These are phyloP conservation scores for Arbutus unedo DNA, from an alignment of 148 eudicot species.

Conservation along the genomic window DNA sequence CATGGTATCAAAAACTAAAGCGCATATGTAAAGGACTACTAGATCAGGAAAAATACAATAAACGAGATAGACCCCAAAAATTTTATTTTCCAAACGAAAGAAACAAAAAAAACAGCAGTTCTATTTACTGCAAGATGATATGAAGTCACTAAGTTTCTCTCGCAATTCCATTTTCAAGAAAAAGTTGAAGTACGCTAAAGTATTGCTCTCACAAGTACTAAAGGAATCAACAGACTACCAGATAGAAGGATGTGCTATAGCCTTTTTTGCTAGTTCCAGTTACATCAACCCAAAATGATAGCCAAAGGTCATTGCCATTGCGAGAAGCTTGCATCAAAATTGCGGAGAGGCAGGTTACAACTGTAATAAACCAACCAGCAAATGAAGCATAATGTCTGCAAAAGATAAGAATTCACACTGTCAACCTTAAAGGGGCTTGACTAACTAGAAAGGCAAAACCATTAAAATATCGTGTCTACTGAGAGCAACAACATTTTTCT, in stretches of 20 bases:
- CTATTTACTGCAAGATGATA: neutral
- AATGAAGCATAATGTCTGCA: constrained; percentile 89
- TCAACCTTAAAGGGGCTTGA: neutral
- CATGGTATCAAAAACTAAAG: neutral
- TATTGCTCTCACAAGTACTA: neutral
- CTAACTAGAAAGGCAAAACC: neutral
- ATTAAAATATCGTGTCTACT: neutral
- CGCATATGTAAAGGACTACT: neutral
- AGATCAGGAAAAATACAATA: neutral
- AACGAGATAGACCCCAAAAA: neutral
- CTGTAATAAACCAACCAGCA: constrained; percentile 73
- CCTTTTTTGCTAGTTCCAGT: constrained; percentile 42
- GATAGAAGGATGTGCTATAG: constrained; percentile 56
- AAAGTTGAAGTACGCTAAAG: neutral
- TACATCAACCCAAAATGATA: constrained; percentile 93
- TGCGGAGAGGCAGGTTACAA: constrained; percentile 67
- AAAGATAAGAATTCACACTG: constrained; percentile 17
- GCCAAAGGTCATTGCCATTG: constrained; percentile 95
- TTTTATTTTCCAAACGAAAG: neutral
- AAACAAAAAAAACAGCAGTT: neutral
- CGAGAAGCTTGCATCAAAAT: constrained; percentile 92
- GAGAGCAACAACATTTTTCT: constrained; percentile 10
- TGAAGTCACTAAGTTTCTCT: neutral
- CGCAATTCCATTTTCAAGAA: neutral
- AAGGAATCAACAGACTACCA: constrained; percentile 45